Conservation (phyloP, 495 filamentous ascomycete species). For the Cercophora samala region DNA sequence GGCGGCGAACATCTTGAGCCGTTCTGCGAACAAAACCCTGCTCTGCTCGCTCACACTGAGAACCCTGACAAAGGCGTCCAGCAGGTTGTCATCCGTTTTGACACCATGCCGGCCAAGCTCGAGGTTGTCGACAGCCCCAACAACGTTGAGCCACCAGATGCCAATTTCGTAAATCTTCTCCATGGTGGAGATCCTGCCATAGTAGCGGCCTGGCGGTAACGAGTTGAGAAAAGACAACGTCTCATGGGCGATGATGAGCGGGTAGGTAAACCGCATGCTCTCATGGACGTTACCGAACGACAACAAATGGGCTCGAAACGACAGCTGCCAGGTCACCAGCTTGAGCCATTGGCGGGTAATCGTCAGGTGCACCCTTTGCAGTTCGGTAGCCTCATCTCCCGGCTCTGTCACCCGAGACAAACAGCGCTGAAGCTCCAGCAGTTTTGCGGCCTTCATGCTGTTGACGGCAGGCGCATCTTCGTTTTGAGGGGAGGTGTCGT, state of each 20-base stretch:
- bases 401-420: neutral
- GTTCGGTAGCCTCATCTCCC: slow-evolving; percentile 45
- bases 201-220: slow-evolving; percentile 35
- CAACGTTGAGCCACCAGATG: slow-evolving; percentile 51
- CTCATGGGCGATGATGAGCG: neutral
- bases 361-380: slow-evolving; percentile 58
- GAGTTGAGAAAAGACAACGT: neutral
- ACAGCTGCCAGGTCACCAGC: slow-evolving; percentile 59
- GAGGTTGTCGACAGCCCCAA: slow-evolving; percentile 21
- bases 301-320: slow-evolving; percentile 53
- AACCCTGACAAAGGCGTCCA: neutral
- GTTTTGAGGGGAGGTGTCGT: neutral
- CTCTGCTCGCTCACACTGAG: neutral
- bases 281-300: slow-evolving; percentile 45
- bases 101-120: slow-evolving; percentile 8
- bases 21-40: neutral
- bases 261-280: slow-evolving; percentile 1
- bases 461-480: neutral
- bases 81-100: neutral
- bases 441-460: neutral
- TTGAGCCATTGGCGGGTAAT: slow-evolving; percentile 63
- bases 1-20: neutral
- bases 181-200: slow-evolving; percentile 36
- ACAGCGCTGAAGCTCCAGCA: neutral
- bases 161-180: slow-evolving; percentile 55